Evolutionary conservation across 2,329 filamentous ascomycete species (phyloP).

Genomic region (Polytolypa hystricis): DNA sequence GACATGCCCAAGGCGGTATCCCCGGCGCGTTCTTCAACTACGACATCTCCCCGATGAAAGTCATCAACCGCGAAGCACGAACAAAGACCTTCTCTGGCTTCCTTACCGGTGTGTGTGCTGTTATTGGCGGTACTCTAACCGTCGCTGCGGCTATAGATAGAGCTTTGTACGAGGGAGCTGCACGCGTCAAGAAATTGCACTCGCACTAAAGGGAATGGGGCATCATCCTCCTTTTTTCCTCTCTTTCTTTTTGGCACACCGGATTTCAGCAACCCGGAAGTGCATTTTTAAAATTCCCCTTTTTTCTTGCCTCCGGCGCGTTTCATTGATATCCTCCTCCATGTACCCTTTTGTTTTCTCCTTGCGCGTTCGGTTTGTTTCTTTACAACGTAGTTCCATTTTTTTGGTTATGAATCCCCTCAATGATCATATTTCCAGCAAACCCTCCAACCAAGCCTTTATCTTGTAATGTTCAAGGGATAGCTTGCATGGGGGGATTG

Average conservation of each 20-base stretch:
- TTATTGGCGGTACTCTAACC: constrained; percentile 88
- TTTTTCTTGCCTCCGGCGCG: background rate
- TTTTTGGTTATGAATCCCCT: too few relatives aligned
- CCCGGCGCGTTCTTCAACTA: constrained; percentile 98
- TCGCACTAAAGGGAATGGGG: constrained; percentile 38
- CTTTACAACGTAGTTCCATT: too few relatives aligned
- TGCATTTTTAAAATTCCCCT: background rate
- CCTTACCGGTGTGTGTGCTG: constrained; percentile 84
- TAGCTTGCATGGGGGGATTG: too few relatives aligned
- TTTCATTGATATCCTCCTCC: background rate
- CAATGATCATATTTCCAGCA: too few relatives aligned
- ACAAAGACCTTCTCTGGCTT: constrained; percentile 86
- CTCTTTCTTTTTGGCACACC: background rate
- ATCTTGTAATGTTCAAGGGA: too few relatives aligned
- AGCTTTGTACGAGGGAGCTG: constrained; percentile 77
- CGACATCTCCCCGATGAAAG: constrained; percentile 99
- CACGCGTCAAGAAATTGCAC: constrained; percentile 78
- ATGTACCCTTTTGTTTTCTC: too few relatives aligned
- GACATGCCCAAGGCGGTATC: constrained; percentile 84
- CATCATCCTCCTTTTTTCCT: background rate
- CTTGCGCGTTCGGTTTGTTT: too few relatives aligned
- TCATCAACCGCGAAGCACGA: constrained; percentile 88
- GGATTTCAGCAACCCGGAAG: too few relatives aligned
- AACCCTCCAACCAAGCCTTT: too few relatives aligned
- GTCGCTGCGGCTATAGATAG: constrained; percentile 90